Base-by-base conservation (phyloP, 2,329 filamentous ascomycete species). In the Aspergillus arachidicola region DNA sequence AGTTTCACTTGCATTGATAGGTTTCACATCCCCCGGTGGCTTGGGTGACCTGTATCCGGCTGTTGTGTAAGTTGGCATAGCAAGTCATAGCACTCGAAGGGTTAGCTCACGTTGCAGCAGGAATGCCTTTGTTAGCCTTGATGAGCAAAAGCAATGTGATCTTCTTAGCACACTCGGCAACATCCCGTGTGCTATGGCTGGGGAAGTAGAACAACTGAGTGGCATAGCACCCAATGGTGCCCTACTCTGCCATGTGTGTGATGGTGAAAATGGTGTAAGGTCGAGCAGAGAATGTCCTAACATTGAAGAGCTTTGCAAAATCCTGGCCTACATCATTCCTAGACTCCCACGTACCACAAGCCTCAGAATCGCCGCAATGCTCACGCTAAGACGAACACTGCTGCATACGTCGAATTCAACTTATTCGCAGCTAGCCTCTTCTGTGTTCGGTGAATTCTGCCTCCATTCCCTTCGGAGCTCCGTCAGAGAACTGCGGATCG, bases 401-500 rank as follows among this genome's bases (percentile, higher is more conserved):
- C 83, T 85, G 55, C 93, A 96, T 75, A 88, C 87, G 4, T 80
- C 82, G 19, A 83, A 87, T 58, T 66, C 80, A 0, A 81, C 83
- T 4, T 81, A 91, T 59, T 79, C 94, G 34, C 87, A 91, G 66
- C 80, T 97, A 2, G 86, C 89, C 63, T 82, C 80, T 1, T 93
- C 92, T 10, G 75, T 80, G 0, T 80, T 92, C 46, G 93, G 92
- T 0, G 89, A 94, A 71, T 94, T 92, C 86, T 94, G 93, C 72
- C 80, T 97, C 5, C 87, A 90, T 68, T 92, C 91, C 0, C 81
- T 98, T 45, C 89, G 90, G 66, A 96, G 94, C 76, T 96, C 94
- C 1, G 78, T 93, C 23, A 87, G 94, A 72, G 95, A 98, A 75
- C 81, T 98, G 32, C 89, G 94, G 36, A 86, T 97, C 69, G 90